These are phyloP conservation scores for Neonectria neomacrospora DNA, from an alignment of 2,329 filamentous ascomycete species.

Conservation along the genomic window DNA sequence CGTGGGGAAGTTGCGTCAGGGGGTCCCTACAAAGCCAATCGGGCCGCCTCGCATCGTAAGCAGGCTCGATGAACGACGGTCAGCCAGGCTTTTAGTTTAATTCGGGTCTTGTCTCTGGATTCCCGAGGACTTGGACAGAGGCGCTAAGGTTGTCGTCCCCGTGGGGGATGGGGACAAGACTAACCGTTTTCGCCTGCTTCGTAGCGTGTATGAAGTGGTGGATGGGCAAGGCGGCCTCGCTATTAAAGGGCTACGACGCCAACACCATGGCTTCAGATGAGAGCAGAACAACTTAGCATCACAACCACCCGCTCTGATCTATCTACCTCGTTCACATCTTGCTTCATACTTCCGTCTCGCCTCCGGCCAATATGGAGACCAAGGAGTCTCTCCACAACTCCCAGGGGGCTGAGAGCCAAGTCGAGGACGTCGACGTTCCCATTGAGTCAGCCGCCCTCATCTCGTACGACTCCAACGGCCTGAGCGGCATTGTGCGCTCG, in stretches of 20 bases:
- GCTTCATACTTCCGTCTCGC: not conserved
- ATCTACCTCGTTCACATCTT: not conserved
- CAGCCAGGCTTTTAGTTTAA: not conserved
- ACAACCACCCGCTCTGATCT: not conserved
- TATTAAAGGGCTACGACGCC: conserved; percentile 24
- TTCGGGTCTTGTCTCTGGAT: not conserved
- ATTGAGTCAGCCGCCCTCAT: conserved; percentile 19
- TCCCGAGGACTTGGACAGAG: not conserved
- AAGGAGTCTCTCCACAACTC: conserved; percentile 27
- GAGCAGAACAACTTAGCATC: too few relatives aligned
- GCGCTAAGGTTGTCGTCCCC: conserved; percentile 1
- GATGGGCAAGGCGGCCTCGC: not conserved
- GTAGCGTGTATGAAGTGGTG: conserved; percentile 10
- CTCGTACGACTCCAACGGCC: conserved; percentile 28
- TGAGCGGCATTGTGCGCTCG: conserved; percentile 54
- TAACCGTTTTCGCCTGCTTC: not conserved
- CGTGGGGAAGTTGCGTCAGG: not conserved
- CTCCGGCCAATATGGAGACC: conserved; percentile 17
- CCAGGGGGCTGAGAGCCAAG: conserved; percentile 22
- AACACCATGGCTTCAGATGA: too few relatives aligned
- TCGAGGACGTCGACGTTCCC: conserved; percentile 22
- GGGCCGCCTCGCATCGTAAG: not conserved
- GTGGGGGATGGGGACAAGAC: not conserved
- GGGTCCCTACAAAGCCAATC: conserved; percentile 3
- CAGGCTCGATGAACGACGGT: not conserved